Evolutionary conservation across 2,329 filamentous ascomycete species (phyloP).

Genomic region (Harringtonia aguacate): DNA sequence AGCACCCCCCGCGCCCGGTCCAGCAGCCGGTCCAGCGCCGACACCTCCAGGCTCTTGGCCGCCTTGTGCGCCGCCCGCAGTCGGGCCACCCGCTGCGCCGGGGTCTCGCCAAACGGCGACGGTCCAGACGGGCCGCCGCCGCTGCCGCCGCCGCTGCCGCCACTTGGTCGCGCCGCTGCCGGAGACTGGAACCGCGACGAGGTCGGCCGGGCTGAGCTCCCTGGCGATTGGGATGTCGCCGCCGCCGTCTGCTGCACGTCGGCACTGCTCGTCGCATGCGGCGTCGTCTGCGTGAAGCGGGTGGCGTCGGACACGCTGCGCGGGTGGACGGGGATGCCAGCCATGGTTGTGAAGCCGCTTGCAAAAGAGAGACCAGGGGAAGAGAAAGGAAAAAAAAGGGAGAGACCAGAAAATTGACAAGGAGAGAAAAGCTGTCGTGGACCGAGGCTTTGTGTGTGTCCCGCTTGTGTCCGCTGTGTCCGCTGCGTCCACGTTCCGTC

Average conservation of each 20-base stretch:
- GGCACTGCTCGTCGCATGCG: constrained; percentile 58
- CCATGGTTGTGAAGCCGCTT: no score
- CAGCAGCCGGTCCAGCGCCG: constrained; percentile 39
- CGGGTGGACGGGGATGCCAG: constrained; percentile 18
- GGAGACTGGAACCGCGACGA: constrained; percentile 13
- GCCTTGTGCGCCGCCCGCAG: constrained; percentile 57
- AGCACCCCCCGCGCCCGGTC: constrained; percentile 37
- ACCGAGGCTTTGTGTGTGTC: no score
- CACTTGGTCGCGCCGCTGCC: not conserved
- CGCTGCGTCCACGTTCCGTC: no score
- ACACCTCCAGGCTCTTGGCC: constrained; percentile 49
- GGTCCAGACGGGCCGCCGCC: constrained; percentile 8
- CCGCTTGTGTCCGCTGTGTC: no score
- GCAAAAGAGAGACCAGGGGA: no score
- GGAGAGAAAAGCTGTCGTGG: no score
- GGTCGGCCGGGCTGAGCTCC: constrained; percentile 1
- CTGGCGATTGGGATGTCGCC: constrained; percentile 7
- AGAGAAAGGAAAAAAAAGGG: no score
- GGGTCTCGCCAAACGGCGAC: constrained; percentile 39
- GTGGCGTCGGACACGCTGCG: constrained; percentile 72
- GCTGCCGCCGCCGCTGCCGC: constrained; percentile 3
- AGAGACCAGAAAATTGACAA: no score
- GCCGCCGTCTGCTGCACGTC: constrained; percentile 20
- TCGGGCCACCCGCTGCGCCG: constrained; percentile 58
- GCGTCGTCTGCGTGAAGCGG: constrained; percentile 61